Conservation (phyloP, 768 basidiomycete genomes). For the Fibroporia radiculosa region DNA sequence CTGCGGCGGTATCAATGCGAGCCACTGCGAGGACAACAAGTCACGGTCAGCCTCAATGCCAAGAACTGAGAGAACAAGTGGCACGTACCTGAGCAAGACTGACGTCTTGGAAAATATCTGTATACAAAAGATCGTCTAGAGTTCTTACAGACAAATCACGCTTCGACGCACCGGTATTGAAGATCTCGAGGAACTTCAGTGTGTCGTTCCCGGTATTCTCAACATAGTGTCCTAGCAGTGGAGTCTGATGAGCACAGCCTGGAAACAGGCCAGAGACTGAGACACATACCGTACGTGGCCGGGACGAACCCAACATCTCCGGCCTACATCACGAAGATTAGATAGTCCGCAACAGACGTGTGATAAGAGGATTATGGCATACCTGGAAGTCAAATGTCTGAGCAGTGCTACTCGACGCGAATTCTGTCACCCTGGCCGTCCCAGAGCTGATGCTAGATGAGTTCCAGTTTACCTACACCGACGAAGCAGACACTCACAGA, state of each 20-base stretch:
- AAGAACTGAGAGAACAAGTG: background rate
- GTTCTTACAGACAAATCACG: background rate
- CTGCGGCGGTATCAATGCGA: conserved; percentile 48
- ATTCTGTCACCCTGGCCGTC: conserved; percentile 45
- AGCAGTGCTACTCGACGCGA: conserved; percentile 43
- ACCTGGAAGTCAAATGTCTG: conserved; percentile 52
- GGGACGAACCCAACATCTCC: conserved; percentile 44
- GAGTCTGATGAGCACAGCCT: background rate
- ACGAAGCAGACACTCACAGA: conserved; percentile 13
- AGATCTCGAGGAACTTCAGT: conserved; percentile 30
- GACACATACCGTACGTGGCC: conserved; percentile 38
- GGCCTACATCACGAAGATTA: background rate
- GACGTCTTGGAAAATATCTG: conserved; percentile 19
- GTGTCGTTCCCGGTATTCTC: conserved; percentile 32
- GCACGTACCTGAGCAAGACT: conserved; percentile 38
- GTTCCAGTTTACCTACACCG: conserved; percentile 21
- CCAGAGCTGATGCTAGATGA: conserved; percentile 20
- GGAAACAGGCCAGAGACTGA: background rate
- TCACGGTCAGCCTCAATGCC: background rate
- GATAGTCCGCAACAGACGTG: background rate
- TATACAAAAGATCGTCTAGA: background rate
- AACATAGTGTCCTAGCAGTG: conserved; percentile 26
- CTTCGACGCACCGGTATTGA: conserved; percentile 19
- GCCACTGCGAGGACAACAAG: conserved; percentile 36
- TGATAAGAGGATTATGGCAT: background rate